Percentiles rank a stretch among this genome's conserved stretches.
Evolutionary conservation across 352 stramenopile genomes (phyloP).

Genomic region (Pythium sukuiense): DNA sequence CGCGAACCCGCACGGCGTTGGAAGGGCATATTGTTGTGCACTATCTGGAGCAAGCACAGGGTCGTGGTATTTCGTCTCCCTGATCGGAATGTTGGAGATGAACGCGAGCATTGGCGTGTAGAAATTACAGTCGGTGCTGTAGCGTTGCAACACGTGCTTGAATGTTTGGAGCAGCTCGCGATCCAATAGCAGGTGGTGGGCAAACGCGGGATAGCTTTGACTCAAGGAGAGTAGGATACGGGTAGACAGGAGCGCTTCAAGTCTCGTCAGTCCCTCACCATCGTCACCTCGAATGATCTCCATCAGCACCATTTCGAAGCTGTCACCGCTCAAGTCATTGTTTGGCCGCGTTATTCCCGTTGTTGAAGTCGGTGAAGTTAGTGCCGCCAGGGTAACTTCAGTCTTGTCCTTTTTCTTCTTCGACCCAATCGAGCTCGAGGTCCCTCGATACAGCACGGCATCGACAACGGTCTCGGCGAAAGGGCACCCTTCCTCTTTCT

Average conservation of each 20-base stretch:
- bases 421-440: background rate
- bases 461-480: constrained; percentile 18
- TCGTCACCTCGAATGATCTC: constrained; percentile 52
- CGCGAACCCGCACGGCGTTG: constrained; percentile 25
- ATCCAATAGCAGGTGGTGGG: constrained; percentile 46
- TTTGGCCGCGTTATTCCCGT: background rate
- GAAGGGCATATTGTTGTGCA: constrained; percentile 36
- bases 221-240: constrained; percentile 63
- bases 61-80: constrained; percentile 59
- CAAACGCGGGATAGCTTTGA: constrained; percentile 49
- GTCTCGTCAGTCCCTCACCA: constrained; percentile 26
- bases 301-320: constrained; percentile 47
- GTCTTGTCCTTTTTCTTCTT: constrained; percentile 26
- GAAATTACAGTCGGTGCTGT: constrained; percentile 46
- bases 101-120: constrained; percentile 69
- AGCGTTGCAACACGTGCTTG: constrained; percentile 42
- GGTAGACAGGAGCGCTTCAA: constrained; percentile 45
- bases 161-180: constrained; percentile 34
- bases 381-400: constrained; percentile 4
- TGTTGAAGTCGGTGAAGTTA: constrained; percentile 18
- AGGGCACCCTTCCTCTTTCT: constrained; percentile 15
- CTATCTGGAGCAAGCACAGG: constrained; percentile 17
- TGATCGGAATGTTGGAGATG: constrained; percentile 55
- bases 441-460: constrained; percentile 12
- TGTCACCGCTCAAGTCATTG: constrained; percentile 20